Base-by-base conservation (phyloP, 2,329 filamentous ascomycete genomes). In the Sclerotinia minor region DNA sequence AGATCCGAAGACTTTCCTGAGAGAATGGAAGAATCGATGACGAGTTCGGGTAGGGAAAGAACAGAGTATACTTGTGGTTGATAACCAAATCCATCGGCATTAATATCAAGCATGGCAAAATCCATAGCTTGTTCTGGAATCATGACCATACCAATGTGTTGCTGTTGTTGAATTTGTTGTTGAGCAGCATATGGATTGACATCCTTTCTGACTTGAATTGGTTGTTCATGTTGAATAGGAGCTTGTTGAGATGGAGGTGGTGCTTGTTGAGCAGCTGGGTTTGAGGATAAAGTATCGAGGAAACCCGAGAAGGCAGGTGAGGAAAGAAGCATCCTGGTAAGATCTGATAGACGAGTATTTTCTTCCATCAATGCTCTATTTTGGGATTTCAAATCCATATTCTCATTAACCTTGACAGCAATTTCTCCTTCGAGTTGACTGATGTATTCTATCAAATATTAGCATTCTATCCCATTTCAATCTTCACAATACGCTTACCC, bases 391-490 rank as follows among this genome's bases (percentile, higher is more conserved):
- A 97, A 85, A 57, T 93, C 90, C 71, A 89, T 90, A 73, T 90
- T 89, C 82, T 98, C 94, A 72, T 89, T 91, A 52, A 90, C 88
- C 81, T 95, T 96, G 76, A 83, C 84, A 66, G 92, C 90, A 74
- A 97, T 90, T 79, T 98, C 94, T 71, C 86, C 84, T 82, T 99
- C 95, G 21, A 99, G 90, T 79, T 98, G 94, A 71, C 88, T 87
- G 77, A 99, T 98, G 83, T 98, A 98, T 85, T 98, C 95, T 98
- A 75, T 53, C 35, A 17, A n/a, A 67, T 53, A 79, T 92, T 84
- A 92, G 86, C 73, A 50, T 66, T 59, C 26, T 32, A 49, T n/a
- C 29, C 21, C 2, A 35, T 50, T 38, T 15, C 21, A 9, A 54
- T 19, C 15, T 15, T 60, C 29, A 38, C 32, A 26, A 58, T 24